These are phyloP conservation scores for Olyra latifolia DNA, from an alignment of 176 grass and related monocot genomes.

Conservation along the genomic window DNA sequence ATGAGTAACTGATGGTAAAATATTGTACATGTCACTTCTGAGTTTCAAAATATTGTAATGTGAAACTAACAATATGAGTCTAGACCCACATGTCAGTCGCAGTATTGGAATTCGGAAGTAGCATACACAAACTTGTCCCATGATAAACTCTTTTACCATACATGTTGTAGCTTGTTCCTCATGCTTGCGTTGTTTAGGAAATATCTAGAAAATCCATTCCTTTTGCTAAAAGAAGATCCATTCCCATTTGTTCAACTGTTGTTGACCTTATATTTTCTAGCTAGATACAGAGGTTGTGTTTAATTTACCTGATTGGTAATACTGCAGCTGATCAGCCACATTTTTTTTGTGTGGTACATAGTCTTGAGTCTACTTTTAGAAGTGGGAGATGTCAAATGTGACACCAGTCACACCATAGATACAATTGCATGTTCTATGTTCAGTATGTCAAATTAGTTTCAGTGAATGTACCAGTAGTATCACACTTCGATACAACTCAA, in stretches of 20 bases:
- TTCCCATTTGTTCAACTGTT: conserved; percentile 12
- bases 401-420: not conserved
- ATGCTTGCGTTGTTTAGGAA: conserved; percentile 22
- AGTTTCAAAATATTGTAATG: not conserved
- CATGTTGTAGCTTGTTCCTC: not conserved
- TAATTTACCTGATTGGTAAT: not conserved
- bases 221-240: no score
- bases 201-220: conserved; percentile 21
- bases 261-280: not conserved
- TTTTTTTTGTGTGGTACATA: not conserved
- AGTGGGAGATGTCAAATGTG: conserved; percentile 18
- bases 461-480: conserved; percentile 10
- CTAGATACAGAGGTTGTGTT: not conserved
- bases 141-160: conserved; percentile 6
- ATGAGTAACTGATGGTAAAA: conserved; percentile 19
- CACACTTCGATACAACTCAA: not conserved
- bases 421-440: conserved; percentile 10
- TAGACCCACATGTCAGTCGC: not conserved
- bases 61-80: not conserved
- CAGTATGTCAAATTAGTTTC: not conserved
- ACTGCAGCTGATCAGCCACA: not conserved
- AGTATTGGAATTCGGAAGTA: conserved; percentile 10
- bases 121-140: conserved; percentile 6
- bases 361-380: not conserved
- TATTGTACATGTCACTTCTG: conserved; percentile 10